Conservation (phyloP, 108 stramenopile genomes). For the Pseudonitzschia multistriata region DNA sequence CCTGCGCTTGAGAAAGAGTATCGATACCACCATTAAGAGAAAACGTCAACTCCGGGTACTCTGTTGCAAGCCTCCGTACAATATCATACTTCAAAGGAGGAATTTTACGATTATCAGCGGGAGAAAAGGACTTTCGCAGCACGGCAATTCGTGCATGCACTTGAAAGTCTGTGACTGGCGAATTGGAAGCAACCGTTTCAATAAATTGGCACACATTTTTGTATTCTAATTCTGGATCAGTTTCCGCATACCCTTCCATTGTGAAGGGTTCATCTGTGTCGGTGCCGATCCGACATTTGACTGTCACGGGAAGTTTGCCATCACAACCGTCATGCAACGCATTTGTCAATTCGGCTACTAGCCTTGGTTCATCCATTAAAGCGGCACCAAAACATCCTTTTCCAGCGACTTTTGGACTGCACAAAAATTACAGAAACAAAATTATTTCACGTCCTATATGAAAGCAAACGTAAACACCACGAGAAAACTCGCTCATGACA, state of each 20-base stretch:
- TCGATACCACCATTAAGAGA: slow-evolving; percentile 88
- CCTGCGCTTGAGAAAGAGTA: slow-evolving; percentile 59
- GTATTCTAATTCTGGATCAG: slow-evolving; percentile 87
- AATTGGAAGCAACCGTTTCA: slow-evolving; percentile 70
- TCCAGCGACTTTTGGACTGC: slow-evolving; percentile 89
- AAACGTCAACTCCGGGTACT: slow-evolving; percentile 81
- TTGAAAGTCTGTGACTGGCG: slow-evolving; percentile 89
- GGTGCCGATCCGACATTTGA: slow-evolving; percentile 96
- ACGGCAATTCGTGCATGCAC: slow-evolving; percentile 98
- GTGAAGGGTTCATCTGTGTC: slow-evolving; percentile 52
- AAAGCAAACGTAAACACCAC: not conserved
- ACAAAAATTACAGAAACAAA: not conserved
- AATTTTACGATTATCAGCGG: slow-evolving; percentile 94
- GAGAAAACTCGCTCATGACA: not conserved
- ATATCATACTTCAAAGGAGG: slow-evolving; percentile 89
- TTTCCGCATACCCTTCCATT: slow-evolving; percentile 43
- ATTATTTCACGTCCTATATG: not conserved
- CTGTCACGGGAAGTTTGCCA: slow-evolving; percentile 79
- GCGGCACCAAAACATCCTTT: slow-evolving; percentile 98
- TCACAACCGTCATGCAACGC: slow-evolving; percentile 74
- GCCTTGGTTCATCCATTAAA: slow-evolving; percentile 91
- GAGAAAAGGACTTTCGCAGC: slow-evolving; percentile 84
- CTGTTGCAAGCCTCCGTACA: slow-evolving; percentile 70
- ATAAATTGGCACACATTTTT: slow-evolving; percentile 79
- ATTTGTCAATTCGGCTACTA: slow-evolving; percentile 73